Conservation (phyloP, 108 stramenopile species). For the Nannochloropsis gaditana region DNA sequence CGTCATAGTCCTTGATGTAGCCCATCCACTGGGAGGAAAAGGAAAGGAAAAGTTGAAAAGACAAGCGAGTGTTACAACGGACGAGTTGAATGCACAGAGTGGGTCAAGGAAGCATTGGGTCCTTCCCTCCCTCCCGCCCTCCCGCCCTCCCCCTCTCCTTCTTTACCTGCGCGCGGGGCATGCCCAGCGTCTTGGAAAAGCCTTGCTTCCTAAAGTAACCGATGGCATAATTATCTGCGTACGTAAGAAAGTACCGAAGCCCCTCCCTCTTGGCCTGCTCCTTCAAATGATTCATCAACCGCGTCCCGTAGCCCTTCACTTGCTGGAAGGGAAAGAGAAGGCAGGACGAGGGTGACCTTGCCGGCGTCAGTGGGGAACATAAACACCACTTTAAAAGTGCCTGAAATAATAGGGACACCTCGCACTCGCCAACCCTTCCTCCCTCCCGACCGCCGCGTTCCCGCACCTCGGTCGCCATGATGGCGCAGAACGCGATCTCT, state of each 20-base stretch:
- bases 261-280: slow-evolving; percentile 69
- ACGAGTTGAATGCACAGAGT: not conserved
- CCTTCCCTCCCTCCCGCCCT: not conserved
- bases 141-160: not conserved
- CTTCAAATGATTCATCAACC: slow-evolving; percentile 96
- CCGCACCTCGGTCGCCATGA: slow-evolving; percentile 74
- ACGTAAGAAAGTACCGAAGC: slow-evolving; percentile 93
- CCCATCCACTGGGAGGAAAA: slow-evolving; percentile 80
- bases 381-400: not conserved
- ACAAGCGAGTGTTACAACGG: not conserved
- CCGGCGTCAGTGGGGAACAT: not conserved
- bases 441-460: not conserved
- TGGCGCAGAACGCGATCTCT: slow-evolving; percentile 96
- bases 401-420: not conserved
- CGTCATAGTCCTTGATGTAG: slow-evolving; percentile 98
- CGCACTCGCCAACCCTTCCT: not conserved
- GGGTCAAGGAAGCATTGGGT: slow-evolving; percentile 13
- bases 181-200: slow-evolving; percentile 1
- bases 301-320: slow-evolving; percentile 84
- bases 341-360: not conserved
- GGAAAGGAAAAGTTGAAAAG: not conserved
- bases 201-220: slow-evolving; percentile 98
- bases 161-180: not conserved
- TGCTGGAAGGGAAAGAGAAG: slow-evolving; percentile 18
- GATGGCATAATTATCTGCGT: slow-evolving; percentile 97